A percentile compares a stretch with the other conserved stretches of the same genome.
phyloP scores from a whole-genome alignment of 148 eudicot species.

The Amaranthus cruentus region DNA sequence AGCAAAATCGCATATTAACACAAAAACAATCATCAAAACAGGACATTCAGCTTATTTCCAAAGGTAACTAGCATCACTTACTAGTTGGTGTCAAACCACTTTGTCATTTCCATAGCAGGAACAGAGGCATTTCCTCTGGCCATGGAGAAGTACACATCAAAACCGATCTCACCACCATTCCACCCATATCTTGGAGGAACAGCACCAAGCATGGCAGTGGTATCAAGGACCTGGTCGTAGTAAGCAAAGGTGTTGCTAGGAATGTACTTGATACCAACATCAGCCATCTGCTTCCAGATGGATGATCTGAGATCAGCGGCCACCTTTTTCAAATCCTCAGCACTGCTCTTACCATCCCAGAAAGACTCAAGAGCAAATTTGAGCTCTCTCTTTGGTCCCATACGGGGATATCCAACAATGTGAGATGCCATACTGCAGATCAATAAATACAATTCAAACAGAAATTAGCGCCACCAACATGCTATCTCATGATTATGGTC shows the following conservation, averaged over 20 bases:
- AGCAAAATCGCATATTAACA: conserved; percentile 8
- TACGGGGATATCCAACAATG: conserved; percentile 84
- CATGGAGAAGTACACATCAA: conserved; percentile 75
- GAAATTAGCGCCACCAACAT: no score
- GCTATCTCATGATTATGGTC: no score
- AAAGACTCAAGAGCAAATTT: conserved; percentile 76
- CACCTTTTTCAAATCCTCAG: conserved; percentile 70
- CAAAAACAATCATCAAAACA: background rate
- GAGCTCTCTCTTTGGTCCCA: conserved; percentile 89
- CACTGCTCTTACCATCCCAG: conserved; percentile 77
- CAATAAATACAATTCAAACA: conserved; percentile 8
- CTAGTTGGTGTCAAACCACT: conserved; percentile 97
- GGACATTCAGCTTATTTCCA: background rate
- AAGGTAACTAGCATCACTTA: conserved; percentile 31
- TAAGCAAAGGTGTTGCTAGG: conserved; percentile 79
- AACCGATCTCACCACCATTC: conserved; percentile 69
- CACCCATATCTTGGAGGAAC: conserved; percentile 69
- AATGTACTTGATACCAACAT: conserved; percentile 65
- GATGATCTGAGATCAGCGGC: conserved; percentile 60
- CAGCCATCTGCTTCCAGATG: conserved; percentile 83
- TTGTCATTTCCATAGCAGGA: conserved; percentile 90
- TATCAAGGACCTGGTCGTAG: conserved; percentile 59
- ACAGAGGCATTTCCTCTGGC: conserved; percentile 80
- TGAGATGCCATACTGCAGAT: conserved; percentile 62
- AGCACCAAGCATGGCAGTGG: conserved; percentile 37